phyloP scores from a whole-genome alignment of 2,329 filamentous ascomycete genomes.

The Pseudonectria foliicola region DNA sequence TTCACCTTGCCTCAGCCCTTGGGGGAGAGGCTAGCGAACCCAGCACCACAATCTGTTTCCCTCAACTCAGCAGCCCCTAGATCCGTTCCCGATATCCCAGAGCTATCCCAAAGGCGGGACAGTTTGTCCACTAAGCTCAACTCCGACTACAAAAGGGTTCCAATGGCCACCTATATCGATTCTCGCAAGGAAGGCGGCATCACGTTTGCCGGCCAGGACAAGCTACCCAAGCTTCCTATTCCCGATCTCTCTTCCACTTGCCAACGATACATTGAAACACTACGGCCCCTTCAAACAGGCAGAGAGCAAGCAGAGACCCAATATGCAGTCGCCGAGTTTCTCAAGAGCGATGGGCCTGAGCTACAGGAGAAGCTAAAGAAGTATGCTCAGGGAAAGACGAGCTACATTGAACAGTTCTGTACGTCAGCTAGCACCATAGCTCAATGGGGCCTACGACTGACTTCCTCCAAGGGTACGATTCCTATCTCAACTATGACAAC shows the following conservation, averaged over 20 bases:
- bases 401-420: conserved; percentile 99
- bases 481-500: conserved; percentile 96
- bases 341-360: conserved; percentile 71
- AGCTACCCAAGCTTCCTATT: conserved; percentile 85
- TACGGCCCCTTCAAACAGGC: conserved; percentile 72
- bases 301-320: conserved; percentile 80
- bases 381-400: conserved; percentile 85
- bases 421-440: conserved; percentile 13
- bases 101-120: conserved; percentile 15
- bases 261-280: conserved; percentile 68
- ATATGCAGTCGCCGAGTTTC: conserved; percentile 74
- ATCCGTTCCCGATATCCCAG: conserved; percentile 31
- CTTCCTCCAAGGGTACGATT: conserved; percentile 75
- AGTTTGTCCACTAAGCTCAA: conserved; percentile 18
- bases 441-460: conserved; percentile 4
- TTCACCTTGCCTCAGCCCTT: conserved; percentile 62
- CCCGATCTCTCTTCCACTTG: conserved; percentile 76
- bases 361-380: conserved; percentile 84
- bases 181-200: conserved; percentile 59
- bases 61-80: conserved; percentile 32
- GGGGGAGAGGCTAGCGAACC: conserved; percentile 57
- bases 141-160: conserved; percentile 34
- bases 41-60: conserved; percentile 9
- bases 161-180: conserved; percentile 48
- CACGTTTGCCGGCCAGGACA: conserved; percentile 85